Evolutionary conservation across 441 rosid species (phyloP).

Genomic region (Isatis lusitanica): DNA sequence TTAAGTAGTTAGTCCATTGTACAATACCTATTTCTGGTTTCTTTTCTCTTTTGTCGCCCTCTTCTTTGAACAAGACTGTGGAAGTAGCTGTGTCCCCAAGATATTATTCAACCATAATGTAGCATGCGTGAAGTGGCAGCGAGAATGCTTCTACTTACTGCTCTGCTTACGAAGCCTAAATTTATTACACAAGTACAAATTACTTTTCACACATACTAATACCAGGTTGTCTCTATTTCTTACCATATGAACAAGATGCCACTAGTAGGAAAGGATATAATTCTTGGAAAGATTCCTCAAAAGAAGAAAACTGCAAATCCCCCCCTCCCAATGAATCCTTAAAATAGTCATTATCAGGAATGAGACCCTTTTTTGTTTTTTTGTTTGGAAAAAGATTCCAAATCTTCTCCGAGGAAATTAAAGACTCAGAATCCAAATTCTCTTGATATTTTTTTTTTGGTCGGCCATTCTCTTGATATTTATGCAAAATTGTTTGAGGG

Average conservation of each 20-base stretch:
- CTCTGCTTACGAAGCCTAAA: background rate
- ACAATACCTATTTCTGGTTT: background rate
- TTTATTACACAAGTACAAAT: background rate
- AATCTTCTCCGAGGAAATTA: conserved; percentile 20
- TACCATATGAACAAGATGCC: background rate
- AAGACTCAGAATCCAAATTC: background rate
- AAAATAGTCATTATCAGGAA: conserved; percentile 1
- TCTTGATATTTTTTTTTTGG: background rate
- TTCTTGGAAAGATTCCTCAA: background rate
- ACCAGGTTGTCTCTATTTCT: background rate
- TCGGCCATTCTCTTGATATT: background rate
- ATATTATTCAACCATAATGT: background rate
- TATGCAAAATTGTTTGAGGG: background rate
- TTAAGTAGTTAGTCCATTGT: too few relatives aligned
- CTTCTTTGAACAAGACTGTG: background rate
- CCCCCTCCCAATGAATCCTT: background rate
- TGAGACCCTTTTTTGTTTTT: background rate
- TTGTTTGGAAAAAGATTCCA: background rate
- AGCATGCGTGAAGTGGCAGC: background rate
- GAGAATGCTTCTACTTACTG: background rate
- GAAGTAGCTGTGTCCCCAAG: background rate
- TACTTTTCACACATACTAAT: background rate
- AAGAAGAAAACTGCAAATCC: background rate
- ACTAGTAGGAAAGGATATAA: background rate
- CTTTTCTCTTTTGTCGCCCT: background rate